Percentiles rank a stretch among this genome's conserved stretches.
phyloP scores from a whole-genome alignment of 2,329 filamentous ascomycete genomes.

The Penicillium digitatum region DNA sequence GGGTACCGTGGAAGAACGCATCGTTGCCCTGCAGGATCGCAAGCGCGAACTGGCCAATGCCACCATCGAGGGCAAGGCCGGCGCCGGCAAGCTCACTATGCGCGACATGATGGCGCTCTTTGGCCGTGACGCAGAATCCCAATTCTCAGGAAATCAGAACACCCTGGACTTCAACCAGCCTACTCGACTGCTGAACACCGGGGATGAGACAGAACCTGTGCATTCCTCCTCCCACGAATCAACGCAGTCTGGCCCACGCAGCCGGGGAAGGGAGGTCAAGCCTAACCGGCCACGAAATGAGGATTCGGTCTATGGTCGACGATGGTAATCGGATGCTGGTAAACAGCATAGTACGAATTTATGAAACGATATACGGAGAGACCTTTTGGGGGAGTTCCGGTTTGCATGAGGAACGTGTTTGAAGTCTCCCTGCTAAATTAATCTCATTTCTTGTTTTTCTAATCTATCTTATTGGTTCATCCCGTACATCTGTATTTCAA shows the following conservation, averaged over 20 bases:
- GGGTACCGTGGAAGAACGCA: slow-evolving; percentile 85
- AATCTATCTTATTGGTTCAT: not conserved
- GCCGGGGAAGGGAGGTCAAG: slow-evolving; percentile 16
- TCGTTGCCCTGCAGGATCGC: slow-evolving; percentile 88
- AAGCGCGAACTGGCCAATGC: slow-evolving; percentile 89
- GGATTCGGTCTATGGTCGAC: slow-evolving; percentile 42
- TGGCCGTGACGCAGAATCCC: slow-evolving; percentile 60
- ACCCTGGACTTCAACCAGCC: slow-evolving; percentile 38
- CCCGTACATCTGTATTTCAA: not conserved
- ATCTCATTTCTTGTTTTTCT: not conserved
- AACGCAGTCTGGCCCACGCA: slow-evolving; percentile 14
- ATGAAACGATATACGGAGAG: slow-evolving; percentile 1
- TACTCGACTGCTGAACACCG: slow-evolving; percentile 29
- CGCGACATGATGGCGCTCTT: slow-evolving; percentile 92
- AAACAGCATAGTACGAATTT: slow-evolving; percentile 7
- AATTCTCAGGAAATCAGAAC: slow-evolving; percentile 40
- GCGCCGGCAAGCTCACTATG: slow-evolving; percentile 79
- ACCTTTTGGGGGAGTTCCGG: slow-evolving; percentile 10
- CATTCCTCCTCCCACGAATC: slow-evolving; percentile 7
- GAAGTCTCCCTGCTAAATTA: not conserved
- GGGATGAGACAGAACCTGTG: slow-evolving; percentile 20
- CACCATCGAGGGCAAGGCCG: slow-evolving; percentile 76
- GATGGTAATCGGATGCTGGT: slow-evolving; percentile 41
- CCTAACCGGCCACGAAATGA: slow-evolving; percentile 31
- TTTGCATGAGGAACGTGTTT: not conserved